Evolutionary conservation across 805 yeast genomes (phyloP).

Genomic region (Candida vaughaniae): DNA sequence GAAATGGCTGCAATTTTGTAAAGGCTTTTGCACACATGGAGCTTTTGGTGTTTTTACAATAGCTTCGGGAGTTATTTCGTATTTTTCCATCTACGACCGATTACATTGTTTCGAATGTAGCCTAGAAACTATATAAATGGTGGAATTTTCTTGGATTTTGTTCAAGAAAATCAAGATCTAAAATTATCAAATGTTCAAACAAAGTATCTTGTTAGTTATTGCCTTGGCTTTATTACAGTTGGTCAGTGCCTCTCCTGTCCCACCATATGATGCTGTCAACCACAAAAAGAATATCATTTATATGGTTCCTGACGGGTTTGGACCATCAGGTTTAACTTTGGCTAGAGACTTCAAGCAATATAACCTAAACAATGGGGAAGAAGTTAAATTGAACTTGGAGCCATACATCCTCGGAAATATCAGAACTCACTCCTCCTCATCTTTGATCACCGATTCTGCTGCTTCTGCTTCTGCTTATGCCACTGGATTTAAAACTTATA

Average conservation of each 20-base stretch:
- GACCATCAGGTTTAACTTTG: conserved; percentile 81
- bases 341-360: conserved; percentile 74
- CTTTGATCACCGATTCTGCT: conserved; percentile 89
- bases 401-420: conserved; percentile 76
- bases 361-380: conserved; percentile 50
- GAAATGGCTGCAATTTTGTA: no score
- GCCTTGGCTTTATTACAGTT: conserved; percentile 4
- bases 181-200: conserved; percentile 8
- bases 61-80: no score
- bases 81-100: no score
- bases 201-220: conserved; percentile 2
- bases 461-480: conserved; percentile 99
- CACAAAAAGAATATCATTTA: conserved; percentile 74
- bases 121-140: no score
- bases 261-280: conserved; percentile 3
- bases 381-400: conserved; percentile 63
- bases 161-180: no score
- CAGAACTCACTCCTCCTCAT: conserved; percentile 74
- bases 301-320: conserved; percentile 95
- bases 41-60: no score
- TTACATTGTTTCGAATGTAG: no score
- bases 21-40: no score
- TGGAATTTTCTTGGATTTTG: no score
- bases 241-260: conserved; percentile 7
- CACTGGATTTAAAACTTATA: conserved; percentile 74